Evolutionary conservation across 1,284 basidiomycete genomes (phyloP), one percentile per base, ranked within the genome.

Genomic region (Paramarasmius palmivorus): DNA sequence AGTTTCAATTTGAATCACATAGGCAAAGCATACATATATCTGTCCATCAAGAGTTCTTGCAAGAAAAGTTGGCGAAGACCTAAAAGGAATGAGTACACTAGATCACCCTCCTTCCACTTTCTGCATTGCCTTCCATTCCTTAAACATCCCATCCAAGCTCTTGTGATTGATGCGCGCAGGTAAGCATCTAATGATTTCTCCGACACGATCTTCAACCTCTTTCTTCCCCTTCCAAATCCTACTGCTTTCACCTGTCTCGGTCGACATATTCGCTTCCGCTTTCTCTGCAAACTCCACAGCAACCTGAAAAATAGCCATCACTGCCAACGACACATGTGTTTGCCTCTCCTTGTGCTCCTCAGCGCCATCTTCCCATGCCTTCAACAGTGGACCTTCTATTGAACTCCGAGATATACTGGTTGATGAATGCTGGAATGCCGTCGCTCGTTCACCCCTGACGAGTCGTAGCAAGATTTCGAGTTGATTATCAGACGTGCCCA

Each of bases 71-170:
- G n/a, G n/a, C n/a, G n/a, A n/a, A n/a, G n/a, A n/a, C n/a, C n/a
- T n/a, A n/a, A n/a, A n/a, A n/a, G n/a, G n/a, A n/a, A n/a, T n/a
- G n/a, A n/a, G n/a, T n/a, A n/a, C n/a, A n/a, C n/a, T n/a, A n/a
- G n/a, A 32, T 46, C 44, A 46, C n/a, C 44, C 6, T 29, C 44
- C 47, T 32, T 82, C 72, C 41, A 85, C 83, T 69, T 89, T 90
- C 73, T 88, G 90, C 62, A 90, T 86, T 48, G 82, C 82, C 61
- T 83, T 76, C 92, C 92, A 94, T 68, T 95, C 93, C 67, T 91
- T 92, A 73, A 93, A 96, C 64, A 96, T 90, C 41, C 91, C 91
- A 72, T 97, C 94, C 68, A 96, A 70, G 63, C 89, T 92, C 73
- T 92, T 92, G 72, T 91, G 88, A 60, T 94, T 80, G 64, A 95